Evolutionary conservation across 352 stramenopile species (phyloP), one percentile per base, ranked within the genome.

Genomic region (Globisporangium takayamanum): DNA sequence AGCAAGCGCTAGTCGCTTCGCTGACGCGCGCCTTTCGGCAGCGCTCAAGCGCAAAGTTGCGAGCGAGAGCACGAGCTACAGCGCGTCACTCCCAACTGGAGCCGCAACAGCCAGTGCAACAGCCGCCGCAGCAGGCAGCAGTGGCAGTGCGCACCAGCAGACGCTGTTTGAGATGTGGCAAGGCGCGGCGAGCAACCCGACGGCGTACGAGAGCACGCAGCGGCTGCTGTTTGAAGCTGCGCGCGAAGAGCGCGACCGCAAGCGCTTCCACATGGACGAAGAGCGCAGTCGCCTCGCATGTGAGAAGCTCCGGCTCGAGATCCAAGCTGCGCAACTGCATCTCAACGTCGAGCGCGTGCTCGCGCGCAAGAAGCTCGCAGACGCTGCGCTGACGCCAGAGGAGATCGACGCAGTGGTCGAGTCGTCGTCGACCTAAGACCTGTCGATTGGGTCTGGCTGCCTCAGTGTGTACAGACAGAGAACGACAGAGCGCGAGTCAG

Each of bases 241-340:
- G 33, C 76, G 74, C 26, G 80, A 88, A 68, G 80, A 90, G 52
- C 80, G 78, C 30, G 70, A 78, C 42, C 74, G 66, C 33, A 88
- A 85, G 54, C 67, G 75, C 14, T 82, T 87, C 47, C 68, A 68
- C 18, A 68, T 87, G 59, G 78, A 88, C 47, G 74, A 91, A 50
- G 71, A 88, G 50, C 74, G 73, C 56, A 64, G 70, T 57, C 64
- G 68, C 25, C 70, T 91, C 55, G 78, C 88, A 67, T 86, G 78
- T 50, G 75, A 84, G 48, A 88, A 84, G 57, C 66, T 90, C 18
- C 73, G 69, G 12, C 78, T 73, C 47, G 74, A 90, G 52, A 59
- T 91, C 11, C 70, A 91, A 50, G 55, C 66, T 25, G 70, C 73
- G 20, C 73, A 76, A 26, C 58, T 89, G 33, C 62, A 79, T 57